These are phyloP conservation scores for Brettanomyces naardenensis DNA, from an alignment of 805 yeast genomes.

Conservation along the genomic window DNA sequence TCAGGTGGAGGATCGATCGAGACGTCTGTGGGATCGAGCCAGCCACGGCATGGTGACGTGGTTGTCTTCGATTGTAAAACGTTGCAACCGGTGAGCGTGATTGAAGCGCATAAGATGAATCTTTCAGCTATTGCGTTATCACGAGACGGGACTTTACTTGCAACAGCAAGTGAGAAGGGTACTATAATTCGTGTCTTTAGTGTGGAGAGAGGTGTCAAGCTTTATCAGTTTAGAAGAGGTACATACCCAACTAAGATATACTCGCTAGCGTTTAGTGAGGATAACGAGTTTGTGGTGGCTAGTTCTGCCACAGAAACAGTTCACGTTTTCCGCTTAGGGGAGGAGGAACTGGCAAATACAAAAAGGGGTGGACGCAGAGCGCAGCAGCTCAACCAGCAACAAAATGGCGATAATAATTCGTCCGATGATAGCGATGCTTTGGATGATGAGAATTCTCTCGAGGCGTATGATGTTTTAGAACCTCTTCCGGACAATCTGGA, in stretches of 20 bases:
- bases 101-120: conserved; percentile 83
- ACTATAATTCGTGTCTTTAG: conserved; percentile 82
- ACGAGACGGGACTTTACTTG: conserved; percentile 71
- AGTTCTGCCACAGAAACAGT: conserved; percentile 90
- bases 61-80: conserved; percentile 74
- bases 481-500: conserved; percentile 10
- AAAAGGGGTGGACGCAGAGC: conserved; percentile 13
- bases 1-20: not conserved
- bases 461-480: conserved; percentile 10
- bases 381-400: not conserved
- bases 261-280: conserved; percentile 72
- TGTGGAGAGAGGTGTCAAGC: conserved; percentile 60
- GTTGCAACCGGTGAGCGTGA: conserved; percentile 73
- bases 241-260: conserved; percentile 83
- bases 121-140: conserved; percentile 67
- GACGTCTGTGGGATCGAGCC: not conserved
- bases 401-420: conserved; percentile 8
- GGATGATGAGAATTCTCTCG: conserved; percentile 15
- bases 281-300: conserved; percentile 69
- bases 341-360: conserved; percentile 30
- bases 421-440: conserved; percentile 10
- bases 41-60: conserved; percentile 54
- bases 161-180: conserved; percentile 90
- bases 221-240: conserved; percentile 79
- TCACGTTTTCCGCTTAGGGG: conserved; percentile 76